Conservation (phyloP, 2,329 filamentous ascomycete genomes). For the Metarhizium rileyi region DNA sequence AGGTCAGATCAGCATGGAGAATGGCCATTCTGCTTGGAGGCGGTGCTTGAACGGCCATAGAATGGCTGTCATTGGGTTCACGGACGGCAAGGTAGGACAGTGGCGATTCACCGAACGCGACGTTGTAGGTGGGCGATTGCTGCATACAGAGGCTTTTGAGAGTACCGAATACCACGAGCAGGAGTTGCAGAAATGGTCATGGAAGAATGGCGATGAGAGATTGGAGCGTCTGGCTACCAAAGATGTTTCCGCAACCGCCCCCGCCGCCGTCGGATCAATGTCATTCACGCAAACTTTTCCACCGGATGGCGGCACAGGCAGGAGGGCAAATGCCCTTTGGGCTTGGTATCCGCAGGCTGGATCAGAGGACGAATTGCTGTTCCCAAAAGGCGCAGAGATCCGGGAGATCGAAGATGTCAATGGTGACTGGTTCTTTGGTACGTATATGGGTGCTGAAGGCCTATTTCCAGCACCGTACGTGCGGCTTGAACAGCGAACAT, state of each 20-base stretch:
- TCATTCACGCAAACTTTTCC: conserved; percentile 43
- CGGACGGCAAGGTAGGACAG: conserved; percentile 57
- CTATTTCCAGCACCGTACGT: conserved; percentile 77
- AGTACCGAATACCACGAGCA: conserved; percentile 20
- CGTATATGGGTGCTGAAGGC: conserved; percentile 71
- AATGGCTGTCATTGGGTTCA: conserved; percentile 73
- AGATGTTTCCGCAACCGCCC: conserved; percentile 38
- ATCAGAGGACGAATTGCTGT: conserved; percentile 66
- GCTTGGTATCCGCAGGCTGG: conserved; percentile 62
- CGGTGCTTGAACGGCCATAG: conserved; percentile 72
- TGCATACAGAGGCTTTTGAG: conserved; percentile 49
- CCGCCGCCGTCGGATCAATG: conserved; percentile 19
- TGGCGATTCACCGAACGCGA: conserved; percentile 59
- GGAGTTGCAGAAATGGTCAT: conserved; percentile 41
- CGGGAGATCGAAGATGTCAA: conserved; percentile 80
- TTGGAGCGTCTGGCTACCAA: conserved; percentile 38
- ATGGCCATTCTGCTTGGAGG: conserved; percentile 74
- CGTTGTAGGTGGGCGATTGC: conserved; percentile 64
- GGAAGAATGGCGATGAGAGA: conserved; percentile 32
- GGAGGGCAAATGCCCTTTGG: conserved; percentile 58
- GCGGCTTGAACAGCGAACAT: conserved; percentile 22
- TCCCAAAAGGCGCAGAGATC: conserved; percentile 76
- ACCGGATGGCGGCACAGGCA: conserved; percentile 64
- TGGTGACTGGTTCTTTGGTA: conserved; percentile 81
- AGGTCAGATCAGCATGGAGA: conserved; percentile 59